phyloP scores from a whole-genome alignment of 2,329 filamentous ascomycete genomes.

The Fusarium globosum region DNA sequence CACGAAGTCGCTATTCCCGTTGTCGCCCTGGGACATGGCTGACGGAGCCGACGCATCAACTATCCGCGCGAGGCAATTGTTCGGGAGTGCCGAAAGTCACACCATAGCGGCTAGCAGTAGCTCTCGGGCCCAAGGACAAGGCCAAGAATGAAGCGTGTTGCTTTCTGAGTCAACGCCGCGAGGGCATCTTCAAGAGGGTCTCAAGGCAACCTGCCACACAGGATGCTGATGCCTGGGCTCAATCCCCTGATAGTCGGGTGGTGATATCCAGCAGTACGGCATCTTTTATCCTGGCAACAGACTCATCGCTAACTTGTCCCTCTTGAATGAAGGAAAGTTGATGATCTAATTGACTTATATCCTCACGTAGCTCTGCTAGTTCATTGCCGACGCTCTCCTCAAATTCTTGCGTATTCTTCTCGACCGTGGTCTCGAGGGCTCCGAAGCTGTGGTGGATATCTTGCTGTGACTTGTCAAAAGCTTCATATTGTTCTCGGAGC shows the following conservation, averaged over 20 bases:
- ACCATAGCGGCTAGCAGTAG: background rate
- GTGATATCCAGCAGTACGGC: constrained; percentile 4
- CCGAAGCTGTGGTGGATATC: background rate
- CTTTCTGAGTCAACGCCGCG: background rate
- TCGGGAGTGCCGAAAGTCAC: background rate
- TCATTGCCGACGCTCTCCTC: background rate
- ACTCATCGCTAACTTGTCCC: constrained; percentile 5
- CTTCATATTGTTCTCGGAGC: background rate
- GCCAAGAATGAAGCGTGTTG: background rate
- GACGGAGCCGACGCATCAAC: background rate
- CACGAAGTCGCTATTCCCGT: background rate
- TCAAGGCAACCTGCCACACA: background rate
- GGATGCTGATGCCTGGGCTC: background rate
- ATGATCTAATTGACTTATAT: background rate
- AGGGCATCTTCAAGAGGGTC: too few relatives aligned
- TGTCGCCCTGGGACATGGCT: too few relatives aligned
- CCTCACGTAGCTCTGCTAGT: constrained; percentile 8
- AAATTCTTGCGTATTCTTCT: background rate
- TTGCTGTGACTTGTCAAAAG: background rate
- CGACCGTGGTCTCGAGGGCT: background rate
- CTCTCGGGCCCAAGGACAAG: background rate
- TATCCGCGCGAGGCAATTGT: background rate
- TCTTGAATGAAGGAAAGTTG: background rate
- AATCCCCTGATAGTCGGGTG: constrained; percentile 1
- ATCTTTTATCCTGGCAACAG: constrained; percentile 6